Percentiles rank a stretch among this genome's conserved stretches.
phyloP scores from a whole-genome alignment of 495 filamentous ascomycete genomes.

The Xylaria bambusicola region DNA sequence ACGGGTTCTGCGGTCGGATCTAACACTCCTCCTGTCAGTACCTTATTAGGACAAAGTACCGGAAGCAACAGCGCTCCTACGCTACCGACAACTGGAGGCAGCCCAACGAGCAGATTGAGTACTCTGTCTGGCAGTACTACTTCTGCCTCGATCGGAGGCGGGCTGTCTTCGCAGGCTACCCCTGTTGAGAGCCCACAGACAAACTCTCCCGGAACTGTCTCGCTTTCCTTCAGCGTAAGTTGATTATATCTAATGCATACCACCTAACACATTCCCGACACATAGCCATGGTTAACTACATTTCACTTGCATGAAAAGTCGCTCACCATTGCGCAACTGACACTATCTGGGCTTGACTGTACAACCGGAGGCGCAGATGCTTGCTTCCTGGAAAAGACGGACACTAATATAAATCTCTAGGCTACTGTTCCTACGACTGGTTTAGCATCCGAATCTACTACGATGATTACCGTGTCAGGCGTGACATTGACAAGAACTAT shows the following conservation, averaged over 20 bases:
- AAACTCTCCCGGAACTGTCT: not conserved
- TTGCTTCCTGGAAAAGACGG: not conserved
- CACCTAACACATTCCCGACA: not conserved
- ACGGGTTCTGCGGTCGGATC: not conserved
- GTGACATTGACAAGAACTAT: not conserved
- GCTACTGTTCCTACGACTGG: not conserved
- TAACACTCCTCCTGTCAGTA: not conserved
- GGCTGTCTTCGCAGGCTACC: not conserved
- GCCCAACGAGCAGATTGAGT: not conserved
- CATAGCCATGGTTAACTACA: not conserved
- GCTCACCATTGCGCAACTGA: not conserved
- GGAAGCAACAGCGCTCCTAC: not conserved
- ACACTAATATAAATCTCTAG: not conserved
- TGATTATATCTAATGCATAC: not conserved
- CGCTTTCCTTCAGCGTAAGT: constrained; percentile 8
- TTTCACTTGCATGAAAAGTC: not conserved
- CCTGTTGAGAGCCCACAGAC: not conserved
- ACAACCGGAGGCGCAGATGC: not conserved
- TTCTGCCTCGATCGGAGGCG: not conserved
- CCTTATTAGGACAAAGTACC: not conserved
- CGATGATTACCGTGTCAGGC: not conserved
- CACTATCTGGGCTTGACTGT: not conserved
- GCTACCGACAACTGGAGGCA: constrained; percentile 2
- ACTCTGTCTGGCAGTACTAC: not conserved
- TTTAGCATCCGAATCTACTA: not conserved